Percentiles rank a stretch among this genome's conserved stretches.
These are phyloP conservation scores for Axilococcus clingmanii DNA, from an alignment of 139 green algal genomes.

Conservation along the genomic window DNA sequence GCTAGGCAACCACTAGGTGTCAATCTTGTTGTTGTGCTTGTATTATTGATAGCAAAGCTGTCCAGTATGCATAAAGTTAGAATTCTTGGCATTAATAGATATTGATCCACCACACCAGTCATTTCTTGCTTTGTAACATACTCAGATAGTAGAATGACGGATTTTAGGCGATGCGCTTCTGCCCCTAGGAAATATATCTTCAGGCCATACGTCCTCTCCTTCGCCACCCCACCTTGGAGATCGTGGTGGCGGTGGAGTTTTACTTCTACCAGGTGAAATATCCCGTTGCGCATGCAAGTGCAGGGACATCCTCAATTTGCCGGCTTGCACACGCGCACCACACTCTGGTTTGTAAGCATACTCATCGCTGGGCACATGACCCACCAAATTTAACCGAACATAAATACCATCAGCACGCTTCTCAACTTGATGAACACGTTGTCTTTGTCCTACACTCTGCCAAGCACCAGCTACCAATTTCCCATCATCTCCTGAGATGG, in stretches of 20 bases:
- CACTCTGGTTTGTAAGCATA: slow-evolving; percentile 19
- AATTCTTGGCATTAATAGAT: slow-evolving; percentile 69
- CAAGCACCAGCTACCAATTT: slow-evolving; percentile 28
- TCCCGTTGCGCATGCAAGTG: not conserved
- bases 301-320: not conserved
- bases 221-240: not conserved
- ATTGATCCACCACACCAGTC: no score
- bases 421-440: slow-evolving; percentile 29
- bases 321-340: slow-evolving; percentile 5
- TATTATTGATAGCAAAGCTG: slow-evolving; percentile 76
- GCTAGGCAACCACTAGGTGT: slow-evolving; percentile 68
- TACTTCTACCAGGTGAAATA: not conserved
- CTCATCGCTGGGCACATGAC: slow-evolving; percentile 27
- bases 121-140: not conserved
- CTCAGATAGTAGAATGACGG: not conserved
- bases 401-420: slow-evolving; percentile 19
- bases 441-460: slow-evolving; percentile 30
- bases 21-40: slow-evolving; percentile 70
- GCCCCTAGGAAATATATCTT: slow-evolving; percentile 4
- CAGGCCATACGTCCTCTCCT: slow-evolving; percentile 16
- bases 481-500: slow-evolving; percentile 16
- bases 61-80: slow-evolving; percentile 75
- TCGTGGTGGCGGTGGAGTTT: not conserved
- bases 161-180: not conserved
- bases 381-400: slow-evolving; percentile 26